These are phyloP conservation scores for Lathyrus oleraceus DNA, from an alignment of 306 rosid species.

Conservation along the genomic window DNA sequence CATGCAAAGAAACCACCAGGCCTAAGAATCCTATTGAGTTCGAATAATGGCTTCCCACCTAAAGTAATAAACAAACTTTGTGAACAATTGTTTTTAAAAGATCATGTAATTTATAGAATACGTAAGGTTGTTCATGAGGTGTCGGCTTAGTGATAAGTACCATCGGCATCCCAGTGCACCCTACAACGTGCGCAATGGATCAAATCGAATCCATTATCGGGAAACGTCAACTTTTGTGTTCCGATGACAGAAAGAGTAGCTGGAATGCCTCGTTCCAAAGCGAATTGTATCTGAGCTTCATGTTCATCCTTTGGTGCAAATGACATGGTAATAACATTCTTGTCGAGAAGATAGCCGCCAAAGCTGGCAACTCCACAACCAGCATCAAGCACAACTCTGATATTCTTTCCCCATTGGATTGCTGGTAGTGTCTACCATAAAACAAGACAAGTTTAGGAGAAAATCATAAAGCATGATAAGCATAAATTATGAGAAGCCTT, in stretches of 20 bases:
- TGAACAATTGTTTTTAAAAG: constrained; percentile 9
- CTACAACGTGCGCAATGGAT: constrained; percentile 97
- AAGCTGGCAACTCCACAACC: constrained; percentile 99
- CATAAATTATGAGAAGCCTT: constrained; percentile 9
- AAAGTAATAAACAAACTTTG: constrained; percentile 26
- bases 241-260: constrained; percentile 93
- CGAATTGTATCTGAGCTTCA: constrained; percentile 99
- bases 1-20: constrained; percentile 93
- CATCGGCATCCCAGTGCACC: constrained; percentile 98
- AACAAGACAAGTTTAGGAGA: neutral
- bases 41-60: constrained; percentile 87
- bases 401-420: constrained; percentile 76
- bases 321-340: constrained; percentile 83
- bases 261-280: constrained; percentile 97
- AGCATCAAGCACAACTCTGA: constrained; percentile 85
- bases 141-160: constrained; percentile 35
- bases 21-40: constrained; percentile 91
- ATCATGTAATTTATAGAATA: neutral
- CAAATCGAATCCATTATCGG: constrained; percentile 77
- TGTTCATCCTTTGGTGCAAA: constrained; percentile 99
- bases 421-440: constrained; percentile 53
- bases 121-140: neutral
- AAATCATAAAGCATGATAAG: neutral
- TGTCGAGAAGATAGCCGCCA: constrained; percentile 84
- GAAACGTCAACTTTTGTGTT: constrained; percentile 79